Conservation (phyloP, 75 land plant genomes). For the Cupressus sempervirens region DNA sequence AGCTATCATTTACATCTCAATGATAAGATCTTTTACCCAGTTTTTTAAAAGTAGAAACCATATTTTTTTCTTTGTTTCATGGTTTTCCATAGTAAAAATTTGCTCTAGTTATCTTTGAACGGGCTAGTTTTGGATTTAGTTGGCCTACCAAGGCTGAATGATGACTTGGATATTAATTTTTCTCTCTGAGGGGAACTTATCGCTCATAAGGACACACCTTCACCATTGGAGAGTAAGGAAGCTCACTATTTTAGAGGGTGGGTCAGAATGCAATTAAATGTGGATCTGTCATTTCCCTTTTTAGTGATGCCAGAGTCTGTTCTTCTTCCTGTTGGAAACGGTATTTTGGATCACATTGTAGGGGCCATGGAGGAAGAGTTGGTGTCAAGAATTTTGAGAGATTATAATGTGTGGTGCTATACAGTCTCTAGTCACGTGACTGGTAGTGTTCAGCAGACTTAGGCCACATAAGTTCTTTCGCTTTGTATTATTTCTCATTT, state of each 20-base stretch:
- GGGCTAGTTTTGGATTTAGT: conserved; percentile 31
- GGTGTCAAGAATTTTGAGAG: no score
- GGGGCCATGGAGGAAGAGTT: conserved; percentile 49
- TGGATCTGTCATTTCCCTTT: conserved; percentile 34
- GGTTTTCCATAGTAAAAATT: conserved; percentile 26
- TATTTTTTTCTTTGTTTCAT: conserved; percentile 17
- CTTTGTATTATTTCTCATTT: no score
- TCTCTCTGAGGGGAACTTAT: conserved; percentile 24
- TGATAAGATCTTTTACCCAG: not conserved
- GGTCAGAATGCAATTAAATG: conserved; percentile 22
- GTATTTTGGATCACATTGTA: conserved; percentile 38
- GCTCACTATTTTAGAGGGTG: conserved; percentile 20
- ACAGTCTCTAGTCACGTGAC: no score
- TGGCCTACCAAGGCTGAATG: conserved; percentile 28
- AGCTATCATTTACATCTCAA: no score
- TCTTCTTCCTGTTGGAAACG: conserved; percentile 35
- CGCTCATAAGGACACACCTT: conserved; percentile 2
- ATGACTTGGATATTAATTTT: conserved; percentile 24
- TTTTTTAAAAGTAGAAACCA: not conserved
- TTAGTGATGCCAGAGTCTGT: conserved; percentile 34
- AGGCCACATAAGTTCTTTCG: no score
- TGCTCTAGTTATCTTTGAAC: conserved; percentile 26
- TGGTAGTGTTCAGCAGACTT: no score
- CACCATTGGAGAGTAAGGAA: conserved; percentile 2
- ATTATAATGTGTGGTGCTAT: no score